Evolutionary conservation across 176 grass and related monocot genomes (phyloP).

Genomic region (Ensete glaucum): DNA sequence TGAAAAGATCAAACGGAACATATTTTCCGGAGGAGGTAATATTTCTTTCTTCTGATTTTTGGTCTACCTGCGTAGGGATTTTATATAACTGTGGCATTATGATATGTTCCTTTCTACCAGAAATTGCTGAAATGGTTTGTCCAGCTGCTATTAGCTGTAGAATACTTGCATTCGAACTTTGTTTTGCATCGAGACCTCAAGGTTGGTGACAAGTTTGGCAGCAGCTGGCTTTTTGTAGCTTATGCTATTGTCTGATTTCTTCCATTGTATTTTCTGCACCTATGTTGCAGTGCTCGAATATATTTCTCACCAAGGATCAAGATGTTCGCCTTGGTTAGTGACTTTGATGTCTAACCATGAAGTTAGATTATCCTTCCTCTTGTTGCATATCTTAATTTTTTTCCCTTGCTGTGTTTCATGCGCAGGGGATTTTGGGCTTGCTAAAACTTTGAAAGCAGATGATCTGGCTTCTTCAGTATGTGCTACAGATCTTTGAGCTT

Average conservation of each 20-base stretch:
- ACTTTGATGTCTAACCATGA: neutral
- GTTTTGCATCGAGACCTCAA: slow-evolving; percentile 98
- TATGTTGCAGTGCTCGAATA: slow-evolving; percentile 89
- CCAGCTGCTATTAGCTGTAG: slow-evolving; percentile 83
- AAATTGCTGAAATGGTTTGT: slow-evolving; percentile 96
- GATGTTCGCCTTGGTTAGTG: slow-evolving; percentile 91
- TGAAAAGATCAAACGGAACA: slow-evolving; percentile 88
- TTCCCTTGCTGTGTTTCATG: slow-evolving; percentile 26
- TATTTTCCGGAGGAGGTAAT: slow-evolving; percentile 95
- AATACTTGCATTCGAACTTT: slow-evolving; percentile 93
- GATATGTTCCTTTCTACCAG: slow-evolving; percentile 36
- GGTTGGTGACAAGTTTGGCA: slow-evolving; percentile 27
- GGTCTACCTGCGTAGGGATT: slow-evolving; percentile 1
- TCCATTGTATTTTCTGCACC: slow-evolving; percentile 2
- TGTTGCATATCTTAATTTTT: neutral
- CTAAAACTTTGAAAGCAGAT: slow-evolving; percentile 93
- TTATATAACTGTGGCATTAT: slow-evolving; percentile 8
- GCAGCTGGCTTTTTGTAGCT: slow-evolving; percentile 2
- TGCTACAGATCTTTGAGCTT: neutral
- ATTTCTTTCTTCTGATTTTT: slow-evolving; percentile 6
- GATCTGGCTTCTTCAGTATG: slow-evolving; percentile 95
- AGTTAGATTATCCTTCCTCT: too few relatives aligned
- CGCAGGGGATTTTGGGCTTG: slow-evolving; percentile 96
- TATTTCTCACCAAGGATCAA: slow-evolving; percentile 98
- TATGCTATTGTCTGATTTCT: neutral